Evolutionary conservation across 1,139 yeast species (phyloP).

Genomic region (Taphrina confusa): DNA sequence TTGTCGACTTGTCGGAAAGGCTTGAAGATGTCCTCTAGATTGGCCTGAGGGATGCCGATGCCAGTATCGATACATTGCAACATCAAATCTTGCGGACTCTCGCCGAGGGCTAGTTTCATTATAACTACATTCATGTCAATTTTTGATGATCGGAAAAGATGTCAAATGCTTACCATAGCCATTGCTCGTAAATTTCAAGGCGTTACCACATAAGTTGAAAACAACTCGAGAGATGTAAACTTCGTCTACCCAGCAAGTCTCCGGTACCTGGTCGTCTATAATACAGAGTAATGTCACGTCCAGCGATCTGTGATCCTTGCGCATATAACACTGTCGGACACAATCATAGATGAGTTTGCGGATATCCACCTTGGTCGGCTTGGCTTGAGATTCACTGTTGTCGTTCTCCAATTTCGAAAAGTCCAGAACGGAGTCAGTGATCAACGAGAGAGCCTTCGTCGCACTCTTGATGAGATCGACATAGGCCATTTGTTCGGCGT

Average conservation of each 20-base stretch:
- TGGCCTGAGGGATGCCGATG: constrained; percentile 81
- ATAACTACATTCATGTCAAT: constrained; percentile 3
- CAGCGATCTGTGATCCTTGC: constrained; percentile 70
- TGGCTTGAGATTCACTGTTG: constrained; percentile 51
- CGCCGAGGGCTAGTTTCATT: constrained; percentile 10
- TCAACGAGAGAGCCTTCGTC: constrained; percentile 73
- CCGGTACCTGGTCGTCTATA: constrained; percentile 51
- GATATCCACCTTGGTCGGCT: constrained; percentile 87
- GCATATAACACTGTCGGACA: constrained; percentile 72
- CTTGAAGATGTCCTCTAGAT: constrained; percentile 77
- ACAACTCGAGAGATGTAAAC: constrained; percentile 83
- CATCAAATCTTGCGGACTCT: constrained; percentile 9
- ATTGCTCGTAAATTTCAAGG: constrained; percentile 77
- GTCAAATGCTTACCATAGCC: constrained; percentile 52
- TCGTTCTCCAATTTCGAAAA: constrained; percentile 72
- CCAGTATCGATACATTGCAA: constrained; percentile 57
- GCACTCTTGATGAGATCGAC: constrained; percentile 80
- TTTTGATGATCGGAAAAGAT: neutral
- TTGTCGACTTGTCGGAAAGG: constrained; percentile 93
- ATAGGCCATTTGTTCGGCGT: constrained; percentile 87
- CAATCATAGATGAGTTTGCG: constrained; percentile 86
- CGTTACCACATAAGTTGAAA: constrained; percentile 80
- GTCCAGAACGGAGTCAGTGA: constrained; percentile 85
- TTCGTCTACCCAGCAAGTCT: constrained; percentile 80
- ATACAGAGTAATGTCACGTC: constrained; percentile 65